Evolutionary conservation across 108 stramenopile genomes (phyloP), one percentile per base, ranked within the genome.

Genomic region (Mayamaea pseudoterrestris): DNA sequence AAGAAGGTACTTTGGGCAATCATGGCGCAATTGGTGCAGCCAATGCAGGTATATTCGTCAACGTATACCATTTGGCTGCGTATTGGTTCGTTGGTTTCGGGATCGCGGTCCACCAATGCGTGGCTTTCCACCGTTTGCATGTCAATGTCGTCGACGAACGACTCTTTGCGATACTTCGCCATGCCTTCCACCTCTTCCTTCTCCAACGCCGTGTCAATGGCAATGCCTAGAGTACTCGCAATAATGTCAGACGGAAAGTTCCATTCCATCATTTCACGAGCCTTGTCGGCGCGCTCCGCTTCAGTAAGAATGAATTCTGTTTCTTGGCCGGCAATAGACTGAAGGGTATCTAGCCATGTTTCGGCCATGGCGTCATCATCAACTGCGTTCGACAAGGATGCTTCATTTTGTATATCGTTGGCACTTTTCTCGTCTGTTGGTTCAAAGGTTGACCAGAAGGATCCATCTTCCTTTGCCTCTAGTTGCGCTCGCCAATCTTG

Each of bases 11-110:
- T 69, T 37, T 83, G 86, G 0, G 93, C 88, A 52, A 83, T 67
- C 61, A 55, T 73, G 53, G 92, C 87, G 65, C 93, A 95, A 57
- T 86, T 77, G 36, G 81, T 87, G 40, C 78, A 80, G 37, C 93
- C 93, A 54, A 95, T 90, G 50, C 93, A 95, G 18, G 89, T 76
- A 26, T 78, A 72, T 53, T 95, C 93, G 49, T 95, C 93, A 32
- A 95, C 93, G 48, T 93, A 95, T 0, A 93, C 93, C 65, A 73
- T 69, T 64, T 87, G 85, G 12, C 66, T 47, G 30, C 85, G 68
- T n/a, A 87, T 56, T 17, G 74, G 69, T 46, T 87, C 78, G 30
- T 68, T 71, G 0, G 70, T 58, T 13, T 87, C 85, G 0, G 61
- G 63, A 61, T 87, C 85, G 52, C 57, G 67, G 31, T 72, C 76